Conservation (phyloP, 108 stramenopile species). For the Ochromonas danica region DNA sequence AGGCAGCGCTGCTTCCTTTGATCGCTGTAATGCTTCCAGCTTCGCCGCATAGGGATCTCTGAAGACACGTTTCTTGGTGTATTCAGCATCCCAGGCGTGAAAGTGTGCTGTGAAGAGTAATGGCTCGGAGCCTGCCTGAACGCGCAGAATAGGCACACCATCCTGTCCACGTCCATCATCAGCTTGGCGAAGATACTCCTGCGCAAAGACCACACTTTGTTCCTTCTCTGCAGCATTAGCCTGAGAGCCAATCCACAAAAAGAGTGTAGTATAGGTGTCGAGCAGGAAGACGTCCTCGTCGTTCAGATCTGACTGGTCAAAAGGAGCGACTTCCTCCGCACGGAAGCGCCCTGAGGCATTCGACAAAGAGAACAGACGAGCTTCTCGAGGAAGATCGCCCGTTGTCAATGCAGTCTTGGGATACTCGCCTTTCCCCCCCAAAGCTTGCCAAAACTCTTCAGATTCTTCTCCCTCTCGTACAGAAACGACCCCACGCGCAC, state of each 20-base stretch:
- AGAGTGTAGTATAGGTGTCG: conserved; percentile 53
- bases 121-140: conserved; percentile 54
- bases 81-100: conserved; percentile 54
- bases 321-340: conserved; percentile 51
- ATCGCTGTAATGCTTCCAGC: conserved; percentile 41
- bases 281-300: conserved; percentile 60
- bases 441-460: conserved; percentile 57
- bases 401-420: conserved; percentile 42
- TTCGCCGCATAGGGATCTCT: conserved; percentile 59
- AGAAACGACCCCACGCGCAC: conserved; percentile 11
- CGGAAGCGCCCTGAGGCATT: conserved; percentile 50
- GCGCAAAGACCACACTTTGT: conserved; percentile 49
- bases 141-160: conserved; percentile 50
- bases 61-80: conserved; percentile 40
- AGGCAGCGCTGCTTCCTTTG: conserved; percentile 25
- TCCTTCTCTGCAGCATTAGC: conserved; percentile 52
- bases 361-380: conserved; percentile 54
- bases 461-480: conserved; percentile 58
- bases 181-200: conserved; percentile 50
- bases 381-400: conserved; percentile 43
- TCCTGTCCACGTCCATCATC: conserved; percentile 54
- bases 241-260: conserved; percentile 57
- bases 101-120: conserved; percentile 59
- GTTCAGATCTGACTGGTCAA: conserved; percentile 57
- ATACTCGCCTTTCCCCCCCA: conserved; percentile 60